phyloP scores from a whole-genome alignment of 192 early-diverging fungal genomes.

The Coemansia sp. region DNA sequence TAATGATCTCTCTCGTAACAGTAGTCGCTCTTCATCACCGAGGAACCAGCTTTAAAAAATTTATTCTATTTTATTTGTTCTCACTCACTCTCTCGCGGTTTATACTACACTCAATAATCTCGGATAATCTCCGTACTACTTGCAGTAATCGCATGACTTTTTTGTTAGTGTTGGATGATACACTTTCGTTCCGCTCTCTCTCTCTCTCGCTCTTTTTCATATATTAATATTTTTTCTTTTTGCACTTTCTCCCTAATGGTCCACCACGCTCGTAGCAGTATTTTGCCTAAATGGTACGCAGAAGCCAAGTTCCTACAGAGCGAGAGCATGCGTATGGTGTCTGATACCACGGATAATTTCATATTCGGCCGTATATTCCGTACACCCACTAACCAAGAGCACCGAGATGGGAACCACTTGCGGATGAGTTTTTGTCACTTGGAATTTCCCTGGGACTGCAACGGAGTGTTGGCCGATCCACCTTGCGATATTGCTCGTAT shows the following conservation, averaged over 20 bases:
- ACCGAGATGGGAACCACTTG: constrained; percentile 35
- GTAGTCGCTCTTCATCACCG: not conserved
- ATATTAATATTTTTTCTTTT: not conserved
- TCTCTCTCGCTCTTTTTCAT: not conserved
- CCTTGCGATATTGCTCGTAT: constrained; percentile 25
- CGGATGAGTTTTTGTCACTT: constrained; percentile 35
- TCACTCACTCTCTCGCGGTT: too few relatives aligned
- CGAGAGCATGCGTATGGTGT: constrained; percentile 11
- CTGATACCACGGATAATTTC: constrained; percentile 24
- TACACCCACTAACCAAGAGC: constrained; percentile 22
- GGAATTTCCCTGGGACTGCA: constrained; percentile 42
- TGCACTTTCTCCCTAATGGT: constrained; percentile 11
- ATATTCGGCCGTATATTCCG: constrained; percentile 33
- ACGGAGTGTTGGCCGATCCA: constrained; percentile 25
- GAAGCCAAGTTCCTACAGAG: constrained; percentile 30
- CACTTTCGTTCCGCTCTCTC: not conserved
- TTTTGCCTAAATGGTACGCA: constrained; percentile 35
- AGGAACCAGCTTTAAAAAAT: not conserved
- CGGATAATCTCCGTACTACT: too few relatives aligned
- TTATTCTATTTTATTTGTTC: not conserved
- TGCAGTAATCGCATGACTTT: too few relatives aligned
- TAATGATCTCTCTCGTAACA: not conserved
- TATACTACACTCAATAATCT: too few relatives aligned
- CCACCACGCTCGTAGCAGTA: constrained; percentile 11
- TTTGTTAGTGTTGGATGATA: too few relatives aligned